phyloP scores from a whole-genome alignment of 2,329 filamentous ascomycete species.

The Alternaria alternata region DNA sequence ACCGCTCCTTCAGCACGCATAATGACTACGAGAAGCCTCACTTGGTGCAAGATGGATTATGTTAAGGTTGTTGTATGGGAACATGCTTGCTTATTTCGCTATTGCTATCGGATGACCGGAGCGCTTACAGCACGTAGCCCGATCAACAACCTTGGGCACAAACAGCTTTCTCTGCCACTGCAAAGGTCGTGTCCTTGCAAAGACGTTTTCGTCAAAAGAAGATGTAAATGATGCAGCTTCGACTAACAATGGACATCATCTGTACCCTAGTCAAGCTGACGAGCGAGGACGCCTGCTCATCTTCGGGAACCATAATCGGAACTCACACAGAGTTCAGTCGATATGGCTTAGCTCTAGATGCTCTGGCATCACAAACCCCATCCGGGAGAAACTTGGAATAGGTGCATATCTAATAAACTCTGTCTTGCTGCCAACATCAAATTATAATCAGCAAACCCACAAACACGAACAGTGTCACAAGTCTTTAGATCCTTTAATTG shows the following conservation, averaged over 20 bases:
- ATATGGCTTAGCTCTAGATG: background rate
- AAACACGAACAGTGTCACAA: no score
- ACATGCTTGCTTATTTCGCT: background rate
- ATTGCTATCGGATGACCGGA: background rate
- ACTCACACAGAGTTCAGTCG: background rate
- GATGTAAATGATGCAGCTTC: background rate
- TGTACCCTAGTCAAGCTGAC: background rate
- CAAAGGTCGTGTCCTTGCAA: background rate
- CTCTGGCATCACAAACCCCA: background rate
- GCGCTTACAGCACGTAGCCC: background rate
- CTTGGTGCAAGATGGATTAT: background rate
- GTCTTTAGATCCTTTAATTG: no score
- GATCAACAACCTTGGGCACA: background rate
- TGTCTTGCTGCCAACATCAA: no score
- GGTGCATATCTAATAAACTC: no score
- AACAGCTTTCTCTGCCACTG: background rate
- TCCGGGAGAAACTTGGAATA: no score
- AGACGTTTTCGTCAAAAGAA: background rate
- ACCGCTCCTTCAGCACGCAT: background rate
- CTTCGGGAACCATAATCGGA: background rate
- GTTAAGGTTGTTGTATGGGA: background rate
- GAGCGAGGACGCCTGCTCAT: background rate
- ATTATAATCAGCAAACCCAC: no score
- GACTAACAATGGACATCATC: background rate
- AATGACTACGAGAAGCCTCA: background rate